Percentiles rank a stretch among this genome's conserved stretches.
Conservation (phyloP, 2,329 filamentous ascomycete species). For the Penicillium sp. region DNA sequence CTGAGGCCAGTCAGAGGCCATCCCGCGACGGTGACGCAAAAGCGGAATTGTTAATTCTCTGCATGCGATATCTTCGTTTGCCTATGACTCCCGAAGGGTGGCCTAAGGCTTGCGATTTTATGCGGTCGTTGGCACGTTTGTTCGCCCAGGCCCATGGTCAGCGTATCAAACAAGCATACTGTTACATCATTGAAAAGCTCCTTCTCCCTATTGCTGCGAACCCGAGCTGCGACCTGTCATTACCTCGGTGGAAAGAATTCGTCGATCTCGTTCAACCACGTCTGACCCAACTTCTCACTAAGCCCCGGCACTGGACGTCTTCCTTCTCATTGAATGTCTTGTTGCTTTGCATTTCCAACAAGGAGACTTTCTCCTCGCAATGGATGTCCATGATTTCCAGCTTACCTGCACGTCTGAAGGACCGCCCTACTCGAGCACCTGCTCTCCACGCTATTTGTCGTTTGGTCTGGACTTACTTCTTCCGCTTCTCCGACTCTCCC, state of each 20-base stretch:
- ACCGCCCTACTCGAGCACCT: constrained; percentile 70
- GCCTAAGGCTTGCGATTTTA: constrained; percentile 84
- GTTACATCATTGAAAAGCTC: constrained; percentile 82
- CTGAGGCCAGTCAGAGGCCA: constrained; percentile 53
- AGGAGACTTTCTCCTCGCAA: constrained; percentile 76
- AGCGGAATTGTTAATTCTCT: constrained; percentile 80
- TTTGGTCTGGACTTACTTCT: constrained; percentile 90
- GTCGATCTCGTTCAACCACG: constrained; percentile 73
- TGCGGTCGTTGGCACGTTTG: constrained; percentile 73
- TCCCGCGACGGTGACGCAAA: constrained; percentile 68
- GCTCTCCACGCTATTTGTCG: constrained; percentile 87
- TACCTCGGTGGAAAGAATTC: constrained; percentile 83
- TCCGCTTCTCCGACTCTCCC: constrained; percentile 70
- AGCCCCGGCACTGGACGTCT: constrained; percentile 86
- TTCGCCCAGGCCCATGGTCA: constrained; percentile 84
- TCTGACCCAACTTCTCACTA: constrained; percentile 78
- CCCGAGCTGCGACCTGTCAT: constrained; percentile 70
- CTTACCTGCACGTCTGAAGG: constrained; percentile 77
- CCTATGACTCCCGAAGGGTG: constrained; percentile 70
- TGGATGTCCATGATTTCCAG: constrained; percentile 80
- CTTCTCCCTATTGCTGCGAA: constrained; percentile 82
- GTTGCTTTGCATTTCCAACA: constrained; percentile 80
- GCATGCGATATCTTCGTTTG: constrained; percentile 85
- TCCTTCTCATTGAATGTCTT: constrained; percentile 86
- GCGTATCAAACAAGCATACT: constrained; percentile 89